These are phyloP conservation scores for Termitomyces sp. DNA, from an alignment of 768 basidiomycete genomes.

Conservation along the genomic window DNA sequence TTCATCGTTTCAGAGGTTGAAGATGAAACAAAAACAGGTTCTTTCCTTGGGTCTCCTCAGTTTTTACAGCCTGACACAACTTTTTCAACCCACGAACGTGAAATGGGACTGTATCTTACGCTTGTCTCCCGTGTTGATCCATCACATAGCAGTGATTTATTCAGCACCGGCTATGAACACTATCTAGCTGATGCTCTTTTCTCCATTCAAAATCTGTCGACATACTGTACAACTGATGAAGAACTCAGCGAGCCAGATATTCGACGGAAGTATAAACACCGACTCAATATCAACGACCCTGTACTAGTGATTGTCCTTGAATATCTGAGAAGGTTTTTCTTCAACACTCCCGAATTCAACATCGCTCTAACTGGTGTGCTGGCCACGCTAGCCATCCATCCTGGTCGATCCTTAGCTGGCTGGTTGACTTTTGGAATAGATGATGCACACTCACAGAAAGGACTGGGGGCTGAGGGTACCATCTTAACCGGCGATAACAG, in stretches of 20 bases:
- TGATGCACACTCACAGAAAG: conserved; percentile 24
- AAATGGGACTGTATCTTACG: conserved; percentile 74
- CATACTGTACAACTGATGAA: conserved; percentile 43
- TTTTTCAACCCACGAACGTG: conserved; percentile 75
- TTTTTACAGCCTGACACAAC: conserved; percentile 68
- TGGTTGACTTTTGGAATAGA: conserved; percentile 73
- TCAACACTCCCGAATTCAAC: conserved; percentile 81
- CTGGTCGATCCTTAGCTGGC: conserved; percentile 78
- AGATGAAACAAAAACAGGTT: conserved; percentile 15
- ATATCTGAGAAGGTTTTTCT: conserved; percentile 72
- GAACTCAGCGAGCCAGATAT: conserved; percentile 29
- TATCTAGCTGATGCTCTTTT: conserved; percentile 74
- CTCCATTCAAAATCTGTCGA: conserved; percentile 59
- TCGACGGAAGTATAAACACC: conserved; percentile 54
- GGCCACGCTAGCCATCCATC: conserved; percentile 77
- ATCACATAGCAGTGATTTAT: conserved; percentile 58
- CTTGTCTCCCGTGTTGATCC: conserved; percentile 77
- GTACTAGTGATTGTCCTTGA: conserved; percentile 68
- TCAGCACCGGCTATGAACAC: conserved; percentile 82
- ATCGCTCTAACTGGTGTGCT: conserved; percentile 82
- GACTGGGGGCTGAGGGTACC: conserved; percentile 11
- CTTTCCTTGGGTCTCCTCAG: conserved; percentile 22
- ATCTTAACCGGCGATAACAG: conserved; percentile 40
- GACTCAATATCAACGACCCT: conserved; percentile 74
- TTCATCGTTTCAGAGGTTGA: conserved; percentile 38